Evolutionary conservation across 2,329 filamentous ascomycete species (phyloP).

Genomic region (Alternaria novae-zelandiae): DNA sequence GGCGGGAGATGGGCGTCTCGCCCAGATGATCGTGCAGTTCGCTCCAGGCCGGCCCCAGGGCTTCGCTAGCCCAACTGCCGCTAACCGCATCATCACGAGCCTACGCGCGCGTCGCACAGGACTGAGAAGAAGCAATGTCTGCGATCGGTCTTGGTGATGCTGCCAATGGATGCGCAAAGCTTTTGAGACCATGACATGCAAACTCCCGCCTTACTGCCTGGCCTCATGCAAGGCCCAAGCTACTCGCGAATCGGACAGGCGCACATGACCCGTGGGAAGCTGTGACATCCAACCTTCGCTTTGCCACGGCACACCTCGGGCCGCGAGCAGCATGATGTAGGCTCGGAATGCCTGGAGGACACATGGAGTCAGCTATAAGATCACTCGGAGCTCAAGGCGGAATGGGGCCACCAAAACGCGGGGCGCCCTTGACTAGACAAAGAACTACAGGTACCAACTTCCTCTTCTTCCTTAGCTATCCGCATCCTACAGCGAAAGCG

Average conservation of each 20-base stretch:
- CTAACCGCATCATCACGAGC: constrained; percentile 4
- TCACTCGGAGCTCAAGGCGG: constrained; percentile 3
- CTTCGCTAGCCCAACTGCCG: neutral
- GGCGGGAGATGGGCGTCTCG: constrained; percentile 17
- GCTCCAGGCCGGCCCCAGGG: neutral
- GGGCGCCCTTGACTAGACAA: constrained; percentile 16
- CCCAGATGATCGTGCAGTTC: constrained; percentile 6
- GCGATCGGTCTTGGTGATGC: neutral
- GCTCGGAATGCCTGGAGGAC: constrained; percentile 8
- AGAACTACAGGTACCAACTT: constrained; percentile 5
- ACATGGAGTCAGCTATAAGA: constrained; percentile 12
- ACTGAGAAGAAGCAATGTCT: constrained; percentile 1
- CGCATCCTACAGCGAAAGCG: neutral
- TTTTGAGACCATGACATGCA: neutral
- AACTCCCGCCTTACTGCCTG: neutral
- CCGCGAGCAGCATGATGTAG: constrained; percentile 20
- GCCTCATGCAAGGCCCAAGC: constrained; percentile 32
- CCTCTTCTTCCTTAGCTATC: constrained; percentile 4
- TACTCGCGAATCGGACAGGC: constrained; percentile 10
- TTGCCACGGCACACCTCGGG: constrained; percentile 41
- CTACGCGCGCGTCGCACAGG: neutral
- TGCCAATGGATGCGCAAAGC: neutral
- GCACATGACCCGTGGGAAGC: constrained; percentile 35
- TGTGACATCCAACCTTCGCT: constrained; percentile 31
- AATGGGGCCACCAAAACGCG: constrained; percentile 11